Evolutionary conservation across 83 land plant species (phyloP).

Genomic region (Picea engelmannii): DNA sequence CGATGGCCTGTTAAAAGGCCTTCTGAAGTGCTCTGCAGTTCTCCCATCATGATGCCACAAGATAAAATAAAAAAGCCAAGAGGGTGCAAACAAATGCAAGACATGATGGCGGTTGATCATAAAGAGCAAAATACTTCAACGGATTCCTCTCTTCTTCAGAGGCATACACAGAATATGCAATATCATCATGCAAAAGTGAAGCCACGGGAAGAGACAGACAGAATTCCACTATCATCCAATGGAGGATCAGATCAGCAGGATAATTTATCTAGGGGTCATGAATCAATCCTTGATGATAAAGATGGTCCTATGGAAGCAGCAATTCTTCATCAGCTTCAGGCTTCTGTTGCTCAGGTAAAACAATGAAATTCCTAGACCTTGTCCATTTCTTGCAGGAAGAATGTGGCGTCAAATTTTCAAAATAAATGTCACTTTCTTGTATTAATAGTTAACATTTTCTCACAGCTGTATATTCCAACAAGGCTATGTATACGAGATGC

Average conservation of each 20-base stretch:
- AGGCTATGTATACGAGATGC: slow-evolving; percentile 70
- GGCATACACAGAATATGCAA: background rate
- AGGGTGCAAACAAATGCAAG: slow-evolving; percentile 40
- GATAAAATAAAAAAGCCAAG: slow-evolving; percentile 41
- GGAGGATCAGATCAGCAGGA: slow-evolving; percentile 22
- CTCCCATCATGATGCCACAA: slow-evolving; percentile 39
- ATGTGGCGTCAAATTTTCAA: background rate
- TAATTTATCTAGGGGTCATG: slow-evolving; percentile 10
- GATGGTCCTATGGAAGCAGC: slow-evolving; percentile 10
- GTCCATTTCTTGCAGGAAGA: slow-evolving; percentile 3
- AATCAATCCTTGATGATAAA: slow-evolving; percentile 2
- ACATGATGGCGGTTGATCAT: slow-evolving; percentile 28
- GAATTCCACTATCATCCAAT: slow-evolving; percentile 8
- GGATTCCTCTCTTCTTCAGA: background rate
- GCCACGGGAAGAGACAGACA: slow-evolving; percentile 9
- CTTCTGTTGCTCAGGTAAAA: slow-evolving; percentile 21
- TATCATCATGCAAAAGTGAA: slow-evolving; percentile 14
- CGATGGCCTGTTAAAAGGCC: background rate
- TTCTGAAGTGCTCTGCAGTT: slow-evolving; percentile 12
- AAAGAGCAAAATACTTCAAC: slow-evolving; percentile 22
- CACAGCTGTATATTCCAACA: slow-evolving; percentile 50
- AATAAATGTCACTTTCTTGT: background rate
- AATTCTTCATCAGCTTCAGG: slow-evolving; percentile 33
- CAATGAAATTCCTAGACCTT: slow-evolving; percentile 4
- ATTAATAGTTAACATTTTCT: background rate